Evolutionary conservation across 2,329 filamentous ascomycete genomes (phyloP).

Genomic region (Botrytis galanthina): DNA sequence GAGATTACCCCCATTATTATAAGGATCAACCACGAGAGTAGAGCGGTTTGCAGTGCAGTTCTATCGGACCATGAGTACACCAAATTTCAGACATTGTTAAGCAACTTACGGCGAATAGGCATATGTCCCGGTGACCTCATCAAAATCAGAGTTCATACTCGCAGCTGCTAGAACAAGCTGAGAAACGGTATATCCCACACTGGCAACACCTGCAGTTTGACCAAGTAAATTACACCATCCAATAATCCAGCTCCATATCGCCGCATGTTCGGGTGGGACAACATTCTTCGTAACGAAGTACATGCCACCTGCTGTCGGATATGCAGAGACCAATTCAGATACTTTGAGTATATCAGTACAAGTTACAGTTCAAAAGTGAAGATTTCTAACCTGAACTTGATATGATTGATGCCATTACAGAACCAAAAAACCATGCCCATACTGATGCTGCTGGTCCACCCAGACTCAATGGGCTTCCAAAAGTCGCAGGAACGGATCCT

Average conservation of each 20-base stretch:
- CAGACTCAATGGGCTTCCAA: conserved; percentile 55
- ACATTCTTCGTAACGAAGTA: conserved; percentile 67
- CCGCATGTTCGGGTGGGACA: conserved; percentile 58
- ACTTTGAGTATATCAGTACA: conserved; percentile 41
- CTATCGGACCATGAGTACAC: conserved; percentile 38
- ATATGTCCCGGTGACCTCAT: conserved; percentile 44
- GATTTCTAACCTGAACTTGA: conserved; percentile 53
- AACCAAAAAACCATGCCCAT: conserved; percentile 65
- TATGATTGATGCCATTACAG: conserved; percentile 62
- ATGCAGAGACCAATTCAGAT: conserved; percentile 64
- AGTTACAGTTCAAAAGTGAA: not conserved
- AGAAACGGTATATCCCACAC: conserved; percentile 60
- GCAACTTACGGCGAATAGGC: conserved; percentile 54
- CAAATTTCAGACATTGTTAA: not conserved
- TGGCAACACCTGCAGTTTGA: conserved; percentile 61
- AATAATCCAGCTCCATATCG: conserved; percentile 63
- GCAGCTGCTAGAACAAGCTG: conserved; percentile 62
- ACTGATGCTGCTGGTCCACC: conserved; percentile 63
- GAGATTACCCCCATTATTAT: conserved; percentile 56
- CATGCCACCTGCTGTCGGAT: conserved; percentile 66
- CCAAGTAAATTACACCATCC: conserved; percentile 67
- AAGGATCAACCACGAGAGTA: conserved; percentile 55
- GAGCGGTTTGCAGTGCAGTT: conserved; percentile 55
- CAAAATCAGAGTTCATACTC: conserved; percentile 58
- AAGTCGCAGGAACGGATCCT: conserved; percentile 64